Evolutionary conservation across 805 yeast species (phyloP).

Genomic region (Candida endomychidarum): DNA sequence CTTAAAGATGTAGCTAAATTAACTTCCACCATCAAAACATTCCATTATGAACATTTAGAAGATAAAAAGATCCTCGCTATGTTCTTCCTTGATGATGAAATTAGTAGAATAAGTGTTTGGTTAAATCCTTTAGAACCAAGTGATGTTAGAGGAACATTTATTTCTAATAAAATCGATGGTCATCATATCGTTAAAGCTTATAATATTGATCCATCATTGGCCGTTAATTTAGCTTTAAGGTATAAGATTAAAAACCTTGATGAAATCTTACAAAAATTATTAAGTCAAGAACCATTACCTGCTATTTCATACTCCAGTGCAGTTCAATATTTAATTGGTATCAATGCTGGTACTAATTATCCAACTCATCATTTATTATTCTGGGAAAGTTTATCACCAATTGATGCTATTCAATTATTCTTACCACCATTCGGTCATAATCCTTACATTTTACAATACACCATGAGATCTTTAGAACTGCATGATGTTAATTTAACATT

Average conservation of each 20-base stretch:
- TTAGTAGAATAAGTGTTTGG: conserved; percentile 75
- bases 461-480: conserved; percentile 84
- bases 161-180: conserved; percentile 33
- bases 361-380: conserved; percentile 49
- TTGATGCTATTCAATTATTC: conserved; percentile 81
- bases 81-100: conserved; percentile 73
- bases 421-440: conserved; percentile 69
- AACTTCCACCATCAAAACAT: conserved; percentile 22
- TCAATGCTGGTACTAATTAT: conserved; percentile 35
- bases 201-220: conserved; percentile 65
- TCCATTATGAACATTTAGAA: conserved; percentile 31
- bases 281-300: conserved; percentile 56
- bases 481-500: conserved; percentile 87
- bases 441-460: conserved; percentile 75
- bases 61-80: conserved; percentile 55
- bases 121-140: conserved; percentile 55
- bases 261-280: conserved; percentile 42
- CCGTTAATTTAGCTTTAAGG: conserved; percentile 66
- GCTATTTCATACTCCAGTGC: conserved; percentile 60
- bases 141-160: conserved; percentile 40
- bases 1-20: conserved; percentile 52
- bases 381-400: conserved; percentile 79
- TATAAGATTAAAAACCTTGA: conserved; percentile 45
- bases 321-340: conserved; percentile 51
- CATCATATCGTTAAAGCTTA: conserved; percentile 57